These are phyloP conservation scores for Mortierella alpina DNA, from an alignment of 192 early-diverging fungal species.

Conservation along the genomic window DNA sequence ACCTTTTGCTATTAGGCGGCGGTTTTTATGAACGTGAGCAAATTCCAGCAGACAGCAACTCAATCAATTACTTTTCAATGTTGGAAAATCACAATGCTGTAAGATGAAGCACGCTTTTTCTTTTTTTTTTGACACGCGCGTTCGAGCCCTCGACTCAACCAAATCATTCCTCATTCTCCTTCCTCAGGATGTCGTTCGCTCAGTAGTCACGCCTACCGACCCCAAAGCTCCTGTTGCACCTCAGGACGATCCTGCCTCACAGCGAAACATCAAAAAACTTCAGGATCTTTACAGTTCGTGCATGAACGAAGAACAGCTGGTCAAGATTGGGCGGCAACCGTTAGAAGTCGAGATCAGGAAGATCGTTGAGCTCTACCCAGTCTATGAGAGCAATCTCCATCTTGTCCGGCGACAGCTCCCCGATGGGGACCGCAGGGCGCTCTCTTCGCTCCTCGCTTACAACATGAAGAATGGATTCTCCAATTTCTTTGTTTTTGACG, in stretches of 20 bases:
- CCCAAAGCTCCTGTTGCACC: constrained; percentile 29
- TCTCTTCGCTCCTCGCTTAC: constrained; percentile 22
- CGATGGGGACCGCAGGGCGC: constrained; percentile 6
- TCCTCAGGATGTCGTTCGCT: constrained; percentile 53
- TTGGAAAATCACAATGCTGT: too few relatives aligned
- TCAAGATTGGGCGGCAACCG: constrained; percentile 43
- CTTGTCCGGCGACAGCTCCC: background rate
- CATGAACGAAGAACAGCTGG: constrained; percentile 50
- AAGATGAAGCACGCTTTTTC: too few relatives aligned
- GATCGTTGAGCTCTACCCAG: constrained; percentile 39
- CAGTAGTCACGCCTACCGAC: constrained; percentile 49
- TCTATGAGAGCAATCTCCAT: background rate
- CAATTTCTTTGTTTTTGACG: background rate
- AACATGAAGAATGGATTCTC: constrained; percentile 24
- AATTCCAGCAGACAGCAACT: background rate
- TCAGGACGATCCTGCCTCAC: constrained; percentile 47
- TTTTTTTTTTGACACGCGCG: too few relatives aligned
- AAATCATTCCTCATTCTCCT: background rate
- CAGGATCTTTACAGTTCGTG: constrained; percentile 67
- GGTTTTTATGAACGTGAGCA: constrained; percentile 22
- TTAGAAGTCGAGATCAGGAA: constrained; percentile 37
- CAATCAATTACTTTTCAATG: too few relatives aligned
- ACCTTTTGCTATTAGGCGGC: constrained; percentile 10
- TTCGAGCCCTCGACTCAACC: background rate
- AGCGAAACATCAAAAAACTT: constrained; percentile 62